phyloP scores from a whole-genome alignment of 176 grass and related monocot genomes.

The Lolium perenne region DNA sequence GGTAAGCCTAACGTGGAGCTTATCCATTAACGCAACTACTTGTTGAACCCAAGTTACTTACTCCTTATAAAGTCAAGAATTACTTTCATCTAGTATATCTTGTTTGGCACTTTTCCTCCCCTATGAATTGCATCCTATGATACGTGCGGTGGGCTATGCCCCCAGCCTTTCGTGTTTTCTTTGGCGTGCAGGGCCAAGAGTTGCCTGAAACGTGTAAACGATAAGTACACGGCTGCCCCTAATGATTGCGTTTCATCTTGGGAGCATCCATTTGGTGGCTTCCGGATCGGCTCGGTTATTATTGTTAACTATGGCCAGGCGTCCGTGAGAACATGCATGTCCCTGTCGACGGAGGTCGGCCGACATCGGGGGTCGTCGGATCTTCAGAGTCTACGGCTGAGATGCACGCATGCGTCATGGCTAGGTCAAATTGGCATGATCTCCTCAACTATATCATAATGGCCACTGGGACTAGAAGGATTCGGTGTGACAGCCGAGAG shows the following conservation, averaged over 20 bases:
- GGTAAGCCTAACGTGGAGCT: constrained; percentile 14
- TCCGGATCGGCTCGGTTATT: constrained; percentile 10
- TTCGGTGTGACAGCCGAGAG: constrained; percentile 14
- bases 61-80: neutral
- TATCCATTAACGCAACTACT: constrained; percentile 12
- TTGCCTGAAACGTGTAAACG: constrained; percentile 5
- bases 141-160: constrained; percentile 1
- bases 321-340: neutral
- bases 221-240: constrained; percentile 10
- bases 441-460: neutral
- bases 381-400: neutral
- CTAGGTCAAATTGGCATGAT: neutral
- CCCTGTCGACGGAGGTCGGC: constrained; percentile 11
- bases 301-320: neutral
- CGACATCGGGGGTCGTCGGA: neutral
- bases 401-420: neutral
- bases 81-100: neutral
- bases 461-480: constrained; percentile 11
- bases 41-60: neutral
- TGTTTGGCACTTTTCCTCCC: neutral
- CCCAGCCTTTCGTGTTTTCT: constrained; percentile 23
- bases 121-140: neutral
- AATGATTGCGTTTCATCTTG: constrained; percentile 24
- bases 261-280: constrained; percentile 21
- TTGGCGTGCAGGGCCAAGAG: constrained; percentile 35